Percentiles rank a stretch among this genome's conserved stretches.
These are phyloP conservation scores for Rutstroemia sp. DNA, from an alignment of 2,329 filamentous ascomycete genomes.

Conservation along the genomic window DNA sequence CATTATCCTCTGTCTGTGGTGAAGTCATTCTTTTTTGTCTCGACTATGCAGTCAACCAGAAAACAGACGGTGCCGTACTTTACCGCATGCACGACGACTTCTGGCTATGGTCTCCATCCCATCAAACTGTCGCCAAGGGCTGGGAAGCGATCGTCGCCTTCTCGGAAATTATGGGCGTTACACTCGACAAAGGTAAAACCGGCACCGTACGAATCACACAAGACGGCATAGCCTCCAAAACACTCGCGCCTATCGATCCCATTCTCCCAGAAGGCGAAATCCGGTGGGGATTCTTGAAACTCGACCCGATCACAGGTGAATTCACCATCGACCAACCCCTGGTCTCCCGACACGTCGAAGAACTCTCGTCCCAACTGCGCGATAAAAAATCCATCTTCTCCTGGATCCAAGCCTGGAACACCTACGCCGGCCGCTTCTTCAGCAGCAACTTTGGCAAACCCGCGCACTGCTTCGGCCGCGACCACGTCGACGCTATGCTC, in stretches of 20 bases:
- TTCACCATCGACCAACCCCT: slow-evolving; percentile 49
- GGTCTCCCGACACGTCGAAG: slow-evolving; percentile 48
- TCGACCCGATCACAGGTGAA: slow-evolving; percentile 40
- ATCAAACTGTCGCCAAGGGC: slow-evolving; percentile 44
- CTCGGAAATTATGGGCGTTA: slow-evolving; percentile 45
- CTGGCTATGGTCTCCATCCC: slow-evolving; percentile 55
- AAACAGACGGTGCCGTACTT: slow-evolving; percentile 44
- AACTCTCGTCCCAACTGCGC: slow-evolving; percentile 46
- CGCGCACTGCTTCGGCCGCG: slow-evolving; percentile 45
- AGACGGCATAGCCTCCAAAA: background rate
- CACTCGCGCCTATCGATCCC: slow-evolving; percentile 9
- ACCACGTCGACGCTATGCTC: slow-evolving; percentile 49
- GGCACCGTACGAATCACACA: slow-evolving; percentile 39
- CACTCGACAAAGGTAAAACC: slow-evolving; percentile 51
- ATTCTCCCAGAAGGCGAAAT: slow-evolving; percentile 45
- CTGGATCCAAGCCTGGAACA: slow-evolving; percentile 55
- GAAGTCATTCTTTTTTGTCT: slow-evolving; percentile 57
- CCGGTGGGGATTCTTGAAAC: slow-evolving; percentile 50
- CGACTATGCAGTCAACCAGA: slow-evolving; percentile 56
- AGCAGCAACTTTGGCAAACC: slow-evolving; percentile 49
- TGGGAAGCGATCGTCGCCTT: slow-evolving; percentile 54
- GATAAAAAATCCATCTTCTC: slow-evolving; percentile 45
- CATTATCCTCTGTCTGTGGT: slow-evolving; percentile 51
- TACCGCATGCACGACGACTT: slow-evolving; percentile 60
- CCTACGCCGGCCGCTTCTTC: slow-evolving; percentile 50